A percentile compares a stretch with the other conserved stretches of the same genome.
Evolutionary conservation across 1,139 yeast species (phyloP).

Genomic region (Debaryomyces psychrophilus): DNA sequence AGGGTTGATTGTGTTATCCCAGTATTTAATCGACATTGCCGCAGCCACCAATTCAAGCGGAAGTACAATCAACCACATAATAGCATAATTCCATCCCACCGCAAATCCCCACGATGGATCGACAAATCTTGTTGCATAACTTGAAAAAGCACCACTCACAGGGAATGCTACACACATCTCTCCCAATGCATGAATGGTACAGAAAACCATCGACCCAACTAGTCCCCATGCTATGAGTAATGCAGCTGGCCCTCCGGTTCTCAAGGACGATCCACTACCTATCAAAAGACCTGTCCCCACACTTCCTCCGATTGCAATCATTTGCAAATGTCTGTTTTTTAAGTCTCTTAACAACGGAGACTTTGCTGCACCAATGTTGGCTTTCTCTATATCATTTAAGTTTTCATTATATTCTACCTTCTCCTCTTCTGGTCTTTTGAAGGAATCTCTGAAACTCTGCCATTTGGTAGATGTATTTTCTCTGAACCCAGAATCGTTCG

Average conservation of each 20-base stretch:
- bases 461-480: constrained; percentile 16
- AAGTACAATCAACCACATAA: constrained; percentile 77
- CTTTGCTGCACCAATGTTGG: constrained; percentile 38
- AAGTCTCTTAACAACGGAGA: constrained; percentile 29
- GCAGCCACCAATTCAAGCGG: constrained; percentile 82
- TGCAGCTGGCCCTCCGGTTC: constrained; percentile 81
- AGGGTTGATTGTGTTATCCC: constrained; percentile 61
- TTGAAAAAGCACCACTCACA: constrained; percentile 76
- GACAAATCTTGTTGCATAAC: constrained; percentile 68
- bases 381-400: constrained; percentile 30
- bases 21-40: constrained; percentile 65
- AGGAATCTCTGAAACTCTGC: constrained; percentile 36
- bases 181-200: constrained; percentile 82
- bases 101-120: constrained; percentile 82
- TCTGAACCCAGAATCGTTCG: background rate
- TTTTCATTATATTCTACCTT: constrained; percentile 8
- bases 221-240: constrained; percentile 68
- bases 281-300: constrained; percentile 72
- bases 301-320: constrained; percentile 68
- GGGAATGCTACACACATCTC: constrained; percentile 83
- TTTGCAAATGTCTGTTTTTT: constrained; percentile 57
- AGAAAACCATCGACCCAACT: constrained; percentile 70
- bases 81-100: constrained; percentile 77
- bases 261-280: constrained; percentile 71
- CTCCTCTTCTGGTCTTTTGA: constrained; percentile 28